Evolutionary conservation across 805 yeast species (phyloP).

Genomic region (Yarrowia divulgata): DNA sequence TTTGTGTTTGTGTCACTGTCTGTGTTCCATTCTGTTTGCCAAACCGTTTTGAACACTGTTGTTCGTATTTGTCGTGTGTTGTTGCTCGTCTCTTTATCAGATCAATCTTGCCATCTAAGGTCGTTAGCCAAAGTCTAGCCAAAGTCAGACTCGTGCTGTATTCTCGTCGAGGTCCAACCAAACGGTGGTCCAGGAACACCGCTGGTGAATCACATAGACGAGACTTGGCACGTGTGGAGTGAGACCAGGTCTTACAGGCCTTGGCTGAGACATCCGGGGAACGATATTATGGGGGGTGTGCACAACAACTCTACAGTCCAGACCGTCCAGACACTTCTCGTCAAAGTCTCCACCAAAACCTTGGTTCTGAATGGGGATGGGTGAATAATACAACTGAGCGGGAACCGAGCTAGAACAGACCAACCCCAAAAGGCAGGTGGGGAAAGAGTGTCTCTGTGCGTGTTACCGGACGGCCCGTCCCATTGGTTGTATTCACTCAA

Average conservation of each 20-base stretch:
- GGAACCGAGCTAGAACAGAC: not conserved
- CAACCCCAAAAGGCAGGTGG: not conserved
- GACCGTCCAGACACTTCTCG: not conserved
- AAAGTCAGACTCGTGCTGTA: no score
- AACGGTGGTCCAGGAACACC: no score
- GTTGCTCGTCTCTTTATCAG: not conserved
- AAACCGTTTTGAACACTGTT: no score
- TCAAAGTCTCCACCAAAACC: not conserved
- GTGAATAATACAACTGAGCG: no score
- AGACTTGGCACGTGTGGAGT: not conserved
- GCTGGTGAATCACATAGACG: not conserved
- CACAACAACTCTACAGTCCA: no score
- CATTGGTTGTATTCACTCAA: not conserved
- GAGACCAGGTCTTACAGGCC: not conserved
- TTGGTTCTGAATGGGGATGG: not conserved
- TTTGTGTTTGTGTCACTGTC: no score
- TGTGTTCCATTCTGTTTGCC: no score
- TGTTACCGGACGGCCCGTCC: not conserved
- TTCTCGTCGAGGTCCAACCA: no score
- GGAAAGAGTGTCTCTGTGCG: not conserved
- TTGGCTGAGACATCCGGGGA: not conserved
- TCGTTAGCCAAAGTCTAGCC: no score
- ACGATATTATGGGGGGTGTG: not conserved
- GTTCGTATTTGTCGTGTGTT: no score
- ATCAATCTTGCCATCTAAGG: not conserved